Evolutionary conservation across 495 filamentous ascomycete species (phyloP).

Genomic region (Neurospora cerealis): DNA sequence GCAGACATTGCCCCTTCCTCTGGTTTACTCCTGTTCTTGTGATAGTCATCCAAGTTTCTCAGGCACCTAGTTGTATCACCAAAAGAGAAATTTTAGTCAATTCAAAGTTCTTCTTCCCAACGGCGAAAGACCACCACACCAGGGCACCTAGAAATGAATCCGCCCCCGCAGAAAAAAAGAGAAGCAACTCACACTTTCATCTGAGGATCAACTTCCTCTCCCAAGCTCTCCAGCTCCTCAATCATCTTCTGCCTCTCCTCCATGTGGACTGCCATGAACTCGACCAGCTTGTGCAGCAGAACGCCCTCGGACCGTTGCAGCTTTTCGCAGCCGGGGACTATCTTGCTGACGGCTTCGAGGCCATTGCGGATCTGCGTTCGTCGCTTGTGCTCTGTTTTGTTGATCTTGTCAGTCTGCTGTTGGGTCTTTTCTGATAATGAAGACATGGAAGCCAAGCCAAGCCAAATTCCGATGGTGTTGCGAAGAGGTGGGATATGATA

Average conservation of each 20-base stretch:
- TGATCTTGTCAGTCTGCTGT: neutral
- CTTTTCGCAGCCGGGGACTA: conserved; percentile 75
- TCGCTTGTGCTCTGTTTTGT: conserved; percentile 65
- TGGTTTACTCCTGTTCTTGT: neutral
- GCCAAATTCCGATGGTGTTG: neutral
- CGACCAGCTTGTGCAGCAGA: conserved; percentile 67
- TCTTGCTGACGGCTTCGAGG: conserved; percentile 74
- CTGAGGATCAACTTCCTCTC: conserved; percentile 9
- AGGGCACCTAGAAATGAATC: neutral
- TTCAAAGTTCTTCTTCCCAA: neutral
- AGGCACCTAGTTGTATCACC: neutral
- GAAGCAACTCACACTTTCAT: conserved; percentile 12
- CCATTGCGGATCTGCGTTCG: conserved; percentile 75
- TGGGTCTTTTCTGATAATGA: neutral
- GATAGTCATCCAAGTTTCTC: neutral
- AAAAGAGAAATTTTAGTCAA: neutral
- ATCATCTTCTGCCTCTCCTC: conserved; percentile 51
- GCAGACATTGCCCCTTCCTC: neutral
- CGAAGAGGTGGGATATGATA: neutral
- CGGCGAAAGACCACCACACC: neutral
- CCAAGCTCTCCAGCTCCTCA: conserved; percentile 12
- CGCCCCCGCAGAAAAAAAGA: neutral
- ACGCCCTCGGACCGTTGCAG: conserved; percentile 78
- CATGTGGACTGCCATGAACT: conserved; percentile 58
- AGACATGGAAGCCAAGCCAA: neutral